Base-by-base conservation (phyloP, 1,284 basidiomycete species). In the Cutaneotrichosporon dermatis region DNA sequence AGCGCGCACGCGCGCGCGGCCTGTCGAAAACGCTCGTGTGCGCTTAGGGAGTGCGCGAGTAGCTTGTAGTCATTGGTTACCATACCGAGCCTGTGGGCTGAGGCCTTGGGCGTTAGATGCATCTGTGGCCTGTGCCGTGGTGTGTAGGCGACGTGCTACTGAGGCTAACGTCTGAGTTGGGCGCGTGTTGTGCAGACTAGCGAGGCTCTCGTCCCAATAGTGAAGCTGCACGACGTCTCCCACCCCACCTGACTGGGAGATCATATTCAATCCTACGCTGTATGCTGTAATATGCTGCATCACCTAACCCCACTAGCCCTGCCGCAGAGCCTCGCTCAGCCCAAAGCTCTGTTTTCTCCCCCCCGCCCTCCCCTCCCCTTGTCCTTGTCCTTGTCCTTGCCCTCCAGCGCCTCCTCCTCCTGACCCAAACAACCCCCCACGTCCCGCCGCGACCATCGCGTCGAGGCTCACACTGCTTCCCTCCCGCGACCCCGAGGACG, bases 301-400 rank as follows among this genome's bases (percentile, higher is more conserved):
- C 44, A 46, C 12, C 39, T 8, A 9, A 40, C 39, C 8, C 25
- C 40, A 33, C 39, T 44, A 37, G 16, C 52, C 41, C 45, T 55
- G 51, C 42, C 59, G 51, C 41, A 61, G 2, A 5, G 52, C 59
- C 59, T 61, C 59, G 55, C 56, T 52, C n/a, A 61, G 55, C 11
- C 59, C 59, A 51, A 61, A 57, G 52, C 59, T 61, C 35, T 33
- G 51, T 37, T 61, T 60, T 16, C 59, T 36, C 41, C 25, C 25
- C 25, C 25, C 35, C 46, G 6, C 13, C n/a, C 43, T 44, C 16
- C 12, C 8, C 33, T 40, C 12, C 25, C 25, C 25, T 25, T 25
- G 25, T 25, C 25, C 25, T 25, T 25, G 25, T 25, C 25, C 25
- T 25, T 25, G 25, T 25, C 25, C 25, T 25, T 25, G 25, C 25